These are phyloP conservation scores for Xylaria curta DNA, from an alignment of 495 filamentous ascomycete species.

Conservation along the genomic window DNA sequence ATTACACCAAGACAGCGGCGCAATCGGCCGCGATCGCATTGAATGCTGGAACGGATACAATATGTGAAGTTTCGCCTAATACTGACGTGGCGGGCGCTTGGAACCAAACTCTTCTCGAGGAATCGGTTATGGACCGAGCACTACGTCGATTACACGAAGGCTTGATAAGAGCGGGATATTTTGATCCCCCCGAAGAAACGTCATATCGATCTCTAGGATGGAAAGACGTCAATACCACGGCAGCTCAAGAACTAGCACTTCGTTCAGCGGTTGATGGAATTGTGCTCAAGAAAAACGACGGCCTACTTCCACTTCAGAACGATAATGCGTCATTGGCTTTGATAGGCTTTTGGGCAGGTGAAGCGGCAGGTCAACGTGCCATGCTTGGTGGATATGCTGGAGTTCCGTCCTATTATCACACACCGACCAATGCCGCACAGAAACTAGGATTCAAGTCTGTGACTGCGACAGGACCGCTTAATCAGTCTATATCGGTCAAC, in stretches of 20 bases:
- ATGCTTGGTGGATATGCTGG: slow-evolving; percentile 53
- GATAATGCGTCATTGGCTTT: slow-evolving; percentile 46
- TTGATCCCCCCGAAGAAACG: slow-evolving; percentile 53
- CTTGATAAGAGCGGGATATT: slow-evolving; percentile 64
- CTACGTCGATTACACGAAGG: slow-evolving; percentile 62
- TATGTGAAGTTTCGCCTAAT: slow-evolving; percentile 63
- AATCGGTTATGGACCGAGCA: slow-evolving; percentile 55
- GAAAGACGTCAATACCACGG: slow-evolving; percentile 58
- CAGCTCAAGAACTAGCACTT: slow-evolving; percentile 61
- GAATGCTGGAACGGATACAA: slow-evolving; percentile 65
- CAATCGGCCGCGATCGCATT: slow-evolving; percentile 59
- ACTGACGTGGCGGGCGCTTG: slow-evolving; percentile 54
- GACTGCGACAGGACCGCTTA: slow-evolving; percentile 43
- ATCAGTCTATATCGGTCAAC: background rate
- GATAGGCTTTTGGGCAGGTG: slow-evolving; percentile 65
- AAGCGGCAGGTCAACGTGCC: slow-evolving; percentile 62
- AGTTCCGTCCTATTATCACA: slow-evolving; percentile 42
- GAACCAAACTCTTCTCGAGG: slow-evolving; percentile 40
- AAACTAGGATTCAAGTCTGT: slow-evolving; percentile 48
- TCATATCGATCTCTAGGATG: slow-evolving; percentile 61
- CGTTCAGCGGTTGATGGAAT: slow-evolving; percentile 65
- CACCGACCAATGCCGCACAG: slow-evolving; percentile 44
- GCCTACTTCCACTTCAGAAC: slow-evolving; percentile 45
- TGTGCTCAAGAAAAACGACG: slow-evolving; percentile 68
- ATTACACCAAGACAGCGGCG: slow-evolving; percentile 55